Evolutionary conservation across 768 basidiomycete genomes (phyloP).

Genomic region (Pleurotus eryngii): DNA sequence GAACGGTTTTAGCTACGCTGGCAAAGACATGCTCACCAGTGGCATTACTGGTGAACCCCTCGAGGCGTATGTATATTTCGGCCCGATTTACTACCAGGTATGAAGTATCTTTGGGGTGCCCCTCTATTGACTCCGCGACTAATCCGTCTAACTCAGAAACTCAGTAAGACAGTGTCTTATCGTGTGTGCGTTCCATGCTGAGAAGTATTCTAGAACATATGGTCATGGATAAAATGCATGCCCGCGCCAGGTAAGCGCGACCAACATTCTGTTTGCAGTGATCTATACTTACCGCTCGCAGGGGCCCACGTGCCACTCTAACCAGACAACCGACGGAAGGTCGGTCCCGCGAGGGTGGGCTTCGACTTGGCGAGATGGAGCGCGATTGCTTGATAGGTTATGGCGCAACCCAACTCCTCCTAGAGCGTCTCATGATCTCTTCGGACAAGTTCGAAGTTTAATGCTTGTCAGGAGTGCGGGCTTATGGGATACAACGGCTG

Average conservation of each 20-base stretch:
- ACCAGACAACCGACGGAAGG: constrained; percentile 99
- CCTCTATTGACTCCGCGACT: constrained; percentile 8
- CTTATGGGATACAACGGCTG: constrained; percentile 93
- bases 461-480: constrained; percentile 93
- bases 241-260: constrained; percentile 73
- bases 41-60: constrained; percentile 97
- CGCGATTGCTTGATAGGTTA: constrained; percentile 97
- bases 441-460: constrained; percentile 98
- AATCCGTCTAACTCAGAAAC: constrained; percentile 57
- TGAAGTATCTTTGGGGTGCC: constrained; percentile 13
- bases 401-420: constrained; percentile 93
- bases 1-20: constrained; percentile 93
- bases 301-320: constrained; percentile 92
- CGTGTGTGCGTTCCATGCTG: neutral
- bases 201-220: constrained; percentile 71
- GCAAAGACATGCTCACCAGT: constrained; percentile 99
- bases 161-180: constrained; percentile 58
- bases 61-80: constrained; percentile 98
- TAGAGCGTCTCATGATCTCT: constrained; percentile 98
- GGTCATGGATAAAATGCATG: constrained; percentile 99
- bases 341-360: constrained; percentile 93
- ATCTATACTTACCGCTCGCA: constrained; percentile 23
- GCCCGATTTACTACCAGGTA: constrained; percentile 97
- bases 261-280: too few species aligned
- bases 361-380: constrained; percentile 99